These are phyloP conservation scores for Chytriomyces hyalinus DNA, from an alignment of 192 early-diverging fungal genomes.

Conservation along the genomic window DNA sequence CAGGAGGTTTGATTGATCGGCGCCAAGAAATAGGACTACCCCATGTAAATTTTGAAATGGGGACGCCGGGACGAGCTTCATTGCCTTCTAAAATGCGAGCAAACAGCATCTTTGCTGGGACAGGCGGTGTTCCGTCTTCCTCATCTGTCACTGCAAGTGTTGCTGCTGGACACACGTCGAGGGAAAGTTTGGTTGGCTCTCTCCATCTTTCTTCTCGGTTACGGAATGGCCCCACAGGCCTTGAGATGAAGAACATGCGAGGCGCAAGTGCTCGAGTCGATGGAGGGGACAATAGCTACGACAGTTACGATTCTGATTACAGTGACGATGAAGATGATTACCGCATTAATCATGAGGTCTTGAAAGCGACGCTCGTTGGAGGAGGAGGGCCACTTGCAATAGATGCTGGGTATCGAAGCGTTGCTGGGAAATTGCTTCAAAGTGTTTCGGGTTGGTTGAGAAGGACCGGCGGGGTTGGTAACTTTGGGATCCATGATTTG, in stretches of 20 bases:
- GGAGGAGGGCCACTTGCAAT: not conserved
- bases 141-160: not conserved
- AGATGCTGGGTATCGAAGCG: not conserved
- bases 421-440: not conserved
- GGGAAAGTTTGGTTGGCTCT: too few relatives aligned
- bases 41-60: too few relatives aligned
- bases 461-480: not conserved
- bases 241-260: not conserved
- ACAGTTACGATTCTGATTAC: constrained; percentile 34
- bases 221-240: not conserved
- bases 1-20: not conserved
- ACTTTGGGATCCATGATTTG: not conserved
- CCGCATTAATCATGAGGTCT: constrained; percentile 7
- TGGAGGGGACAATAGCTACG: constrained; percentile 8
- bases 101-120: too few relatives aligned
- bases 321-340: constrained; percentile 32
- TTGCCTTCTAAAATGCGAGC: too few relatives aligned
- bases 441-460: not conserved
- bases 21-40: not conserved
- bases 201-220: too few relatives aligned
- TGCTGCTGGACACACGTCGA: not conserved
- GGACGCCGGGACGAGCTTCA: too few relatives aligned
- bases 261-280: not conserved
- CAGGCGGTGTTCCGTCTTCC: not conserved
- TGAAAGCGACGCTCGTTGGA: not conserved